Evolutionary conservation across 1,139 yeast species (phyloP), one percentile per base, ranked within the genome.

Genomic region (Tardiomyces blankii): DNA sequence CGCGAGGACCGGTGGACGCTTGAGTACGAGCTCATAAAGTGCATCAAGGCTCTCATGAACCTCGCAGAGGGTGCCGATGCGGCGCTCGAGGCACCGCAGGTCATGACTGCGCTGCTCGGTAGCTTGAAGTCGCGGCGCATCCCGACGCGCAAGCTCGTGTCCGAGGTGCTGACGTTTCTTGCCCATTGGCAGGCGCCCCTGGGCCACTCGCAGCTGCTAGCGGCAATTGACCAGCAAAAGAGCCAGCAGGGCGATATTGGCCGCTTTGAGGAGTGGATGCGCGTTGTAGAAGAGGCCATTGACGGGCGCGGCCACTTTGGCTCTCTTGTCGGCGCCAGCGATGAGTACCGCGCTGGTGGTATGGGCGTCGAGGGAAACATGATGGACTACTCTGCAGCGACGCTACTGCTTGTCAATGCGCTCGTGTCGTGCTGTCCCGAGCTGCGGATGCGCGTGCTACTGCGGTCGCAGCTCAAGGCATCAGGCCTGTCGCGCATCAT

Each of bases 241-340:
- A 72, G 74, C 13, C 78, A 75, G 44, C 77, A 82, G 43, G 75
- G 80, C 44, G 86, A 81, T 57, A 74, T 79, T 28, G 61, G 66
- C 12, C 70, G 89, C 43, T 83, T 86, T 55, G 95, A 86, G 55
- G 77, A 85, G n/a, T 91, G 97, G 97, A 63, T 89, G 45, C 70
- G 74, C 54, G 69, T 82, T 11, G 82, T 87, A 3, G 84, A 78
- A 48, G 75, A 78, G 48, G 80, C 95, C 0, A 61, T 91, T 45
- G 89, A 83, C 51, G 96, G 96, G 1, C 74, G 91, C 54, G 97
- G 97, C 12, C 82, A 80, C 56, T 73, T 83, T 73, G 95, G 96
- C 14, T 85, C 96, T 0, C 66, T 82, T 55, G 97, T 91, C 8
- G 96, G 96, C 1, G 95, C 96, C 1, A 81, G 89, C 50, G 94